Evolutionary conservation across 768 basidiomycete genomes (phyloP).

Genomic region (Leccinum pellstonianum): DNA sequence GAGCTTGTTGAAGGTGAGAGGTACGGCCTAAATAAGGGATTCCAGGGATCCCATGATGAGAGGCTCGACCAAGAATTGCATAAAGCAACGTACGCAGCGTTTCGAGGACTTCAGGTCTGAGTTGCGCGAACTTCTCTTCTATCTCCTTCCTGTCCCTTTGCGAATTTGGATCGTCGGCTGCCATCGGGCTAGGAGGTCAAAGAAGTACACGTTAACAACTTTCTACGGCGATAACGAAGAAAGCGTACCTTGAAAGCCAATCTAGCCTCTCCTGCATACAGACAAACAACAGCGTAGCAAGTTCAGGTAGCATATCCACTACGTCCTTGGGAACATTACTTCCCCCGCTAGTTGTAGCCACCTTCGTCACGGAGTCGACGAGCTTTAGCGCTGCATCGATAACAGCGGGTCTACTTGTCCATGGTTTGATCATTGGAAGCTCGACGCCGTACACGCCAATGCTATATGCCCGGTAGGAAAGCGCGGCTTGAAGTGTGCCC

Average conservation of each 20-base stretch:
- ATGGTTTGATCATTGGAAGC: constrained; percentile 67
- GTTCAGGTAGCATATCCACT: constrained; percentile 57
- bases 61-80: background rate
- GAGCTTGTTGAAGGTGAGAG: constrained; percentile 69
- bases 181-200: constrained; percentile 39
- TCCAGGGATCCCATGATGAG: background rate
- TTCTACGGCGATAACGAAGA: background rate
- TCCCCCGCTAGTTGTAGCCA: constrained; percentile 15
- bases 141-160: constrained; percentile 60
- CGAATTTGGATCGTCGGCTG: constrained; percentile 45
- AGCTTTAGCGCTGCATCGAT: constrained; percentile 70
- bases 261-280: constrained; percentile 67
- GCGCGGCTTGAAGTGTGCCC: constrained; percentile 71
- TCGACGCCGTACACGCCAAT: constrained; percentile 75
- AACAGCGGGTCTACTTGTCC: constrained; percentile 73
- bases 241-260: constrained; percentile 60
- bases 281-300: constrained; percentile 62
- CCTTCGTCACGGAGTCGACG: constrained; percentile 60
- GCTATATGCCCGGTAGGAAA: constrained; percentile 73
- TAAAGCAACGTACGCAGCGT: constrained; percentile 64
- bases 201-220: constrained; percentile 1
- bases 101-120: constrained; percentile 77
- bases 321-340: constrained; percentile 35
- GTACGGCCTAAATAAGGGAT: constrained; percentile 49
- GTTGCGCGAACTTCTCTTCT: constrained; percentile 61